Evolutionary conservation across 768 basidiomycete genomes (phyloP), one percentile per base, ranked within the genome.

Genomic region (Coprinopsis marcescibilis): DNA sequence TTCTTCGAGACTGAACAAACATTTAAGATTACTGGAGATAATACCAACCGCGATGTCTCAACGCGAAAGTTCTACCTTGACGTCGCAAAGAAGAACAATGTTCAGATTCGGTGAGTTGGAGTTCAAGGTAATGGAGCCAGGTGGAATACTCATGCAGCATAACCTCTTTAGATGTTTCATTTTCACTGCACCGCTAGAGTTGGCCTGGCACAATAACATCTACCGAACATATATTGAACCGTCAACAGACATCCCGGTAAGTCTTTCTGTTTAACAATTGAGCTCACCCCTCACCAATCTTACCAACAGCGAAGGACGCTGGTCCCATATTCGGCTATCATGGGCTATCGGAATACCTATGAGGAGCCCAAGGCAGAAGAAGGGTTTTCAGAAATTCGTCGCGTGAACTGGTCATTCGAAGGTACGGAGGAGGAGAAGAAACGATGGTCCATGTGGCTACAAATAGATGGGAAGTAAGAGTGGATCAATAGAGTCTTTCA

Each of bases 21-120:
- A 92, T 92, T 96, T 60, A 96, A 96, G 60, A 96, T 93, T 14
- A 95, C 95, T 62, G 78, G 90, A 8, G 93, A 97, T 60, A 96
- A 95, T 60, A 96, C 94, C n/a, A 95, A 95, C 62, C 79, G 90
- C 10, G 78, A 92, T 55, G 57, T 55, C 5, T 57, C 62, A 19
- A 93, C 87, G 21, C 75, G 94, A 40, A 78, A 78, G 50, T 62
- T 70, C 37, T 97, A 94, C 59, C 52, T 93, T 13, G 74, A 80
- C 42, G 49, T 90, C 11, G 86, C 87, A 17, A 75, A 69, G 58
- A 75, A 73, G 44, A 55, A 71, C 2, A 63, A 71, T 0, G 68
- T 83, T 1, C 71, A 75, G 2, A 68, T 78, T 2, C 75, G 91
- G 86, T 82, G 55, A 20, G 57, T 55, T 27, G 7, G 11, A 27